phyloP scores from a whole-genome alignment of 2,329 filamentous ascomycete genomes.

The Penicillium sp. region DNA sequence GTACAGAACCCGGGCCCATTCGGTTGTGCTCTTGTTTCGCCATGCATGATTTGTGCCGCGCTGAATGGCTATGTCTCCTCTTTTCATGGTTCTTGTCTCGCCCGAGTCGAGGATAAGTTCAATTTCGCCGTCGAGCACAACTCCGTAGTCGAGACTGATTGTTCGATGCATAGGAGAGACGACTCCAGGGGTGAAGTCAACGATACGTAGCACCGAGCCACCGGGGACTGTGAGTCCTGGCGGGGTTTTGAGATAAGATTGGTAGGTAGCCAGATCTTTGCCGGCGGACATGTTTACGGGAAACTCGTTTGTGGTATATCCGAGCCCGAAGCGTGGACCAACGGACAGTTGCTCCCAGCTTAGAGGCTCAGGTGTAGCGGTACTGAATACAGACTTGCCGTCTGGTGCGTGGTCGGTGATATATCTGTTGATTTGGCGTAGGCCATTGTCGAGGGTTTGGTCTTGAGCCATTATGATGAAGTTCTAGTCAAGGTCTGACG shows the following conservation, averaged over 20 bases:
- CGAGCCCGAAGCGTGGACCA: slow-evolving; percentile 47
- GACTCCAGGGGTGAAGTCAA: slow-evolving; percentile 43
- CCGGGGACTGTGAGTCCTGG: slow-evolving; percentile 49
- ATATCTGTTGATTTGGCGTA: slow-evolving; percentile 6
- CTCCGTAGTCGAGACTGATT: slow-evolving; percentile 52
- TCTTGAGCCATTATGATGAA: slow-evolving; percentile 2
- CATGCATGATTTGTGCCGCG: slow-evolving; percentile 55
- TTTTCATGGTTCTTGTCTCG: slow-evolving; percentile 42
- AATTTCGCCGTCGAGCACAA: slow-evolving; percentile 53
- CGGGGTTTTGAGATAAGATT: slow-evolving; percentile 39
- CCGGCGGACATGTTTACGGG: slow-evolving; percentile 46
- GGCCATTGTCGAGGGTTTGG: slow-evolving; percentile 10
- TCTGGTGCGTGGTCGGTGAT: slow-evolving; percentile 14
- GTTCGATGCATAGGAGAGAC: slow-evolving; percentile 49
- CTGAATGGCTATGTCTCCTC: slow-evolving; percentile 55
- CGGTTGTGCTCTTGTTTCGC: slow-evolving; percentile 46
- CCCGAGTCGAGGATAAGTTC: slow-evolving; percentile 53
- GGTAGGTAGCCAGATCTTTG: slow-evolving; percentile 46
- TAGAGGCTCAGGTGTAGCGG: not conserved
- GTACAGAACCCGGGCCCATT: slow-evolving; percentile 48
- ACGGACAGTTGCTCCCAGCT: slow-evolving; percentile 19
- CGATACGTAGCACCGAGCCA: slow-evolving; percentile 37
- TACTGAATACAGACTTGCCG: slow-evolving; percentile 13
- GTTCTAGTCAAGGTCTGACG: too few relatives aligned
- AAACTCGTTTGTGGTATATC: slow-evolving; percentile 47